phyloP scores from a whole-genome alignment of 2,329 filamentous ascomycete genomes.

The Fusarium udum region DNA sequence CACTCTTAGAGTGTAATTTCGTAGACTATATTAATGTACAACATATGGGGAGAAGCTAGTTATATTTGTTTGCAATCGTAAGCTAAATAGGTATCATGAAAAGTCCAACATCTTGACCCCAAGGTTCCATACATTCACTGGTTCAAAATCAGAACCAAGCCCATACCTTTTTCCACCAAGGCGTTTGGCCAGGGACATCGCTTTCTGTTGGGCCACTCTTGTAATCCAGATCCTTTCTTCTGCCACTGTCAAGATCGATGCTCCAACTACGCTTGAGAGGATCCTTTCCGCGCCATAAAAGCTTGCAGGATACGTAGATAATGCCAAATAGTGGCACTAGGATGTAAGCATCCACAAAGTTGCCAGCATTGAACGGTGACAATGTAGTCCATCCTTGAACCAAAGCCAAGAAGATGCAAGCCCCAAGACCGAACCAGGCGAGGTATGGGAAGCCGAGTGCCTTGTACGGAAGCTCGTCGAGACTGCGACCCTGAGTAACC shows the following conservation, averaged over 20 bases:
- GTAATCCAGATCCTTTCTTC: constrained; percentile 64
- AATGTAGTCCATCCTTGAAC: constrained; percentile 71
- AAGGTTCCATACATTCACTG: neutral
- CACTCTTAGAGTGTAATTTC: neutral
- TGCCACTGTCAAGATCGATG: constrained; percentile 66
- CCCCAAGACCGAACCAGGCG: constrained; percentile 66
- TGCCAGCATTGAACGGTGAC: constrained; percentile 64
- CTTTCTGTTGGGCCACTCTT: constrained; percentile 46
- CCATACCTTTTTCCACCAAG: constrained; percentile 57
- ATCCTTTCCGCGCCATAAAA: constrained; percentile 61
- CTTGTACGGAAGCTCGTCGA: constrained; percentile 64
- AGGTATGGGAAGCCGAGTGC: constrained; percentile 66
- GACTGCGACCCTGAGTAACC: constrained; percentile 64
- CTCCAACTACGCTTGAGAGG: constrained; percentile 59
- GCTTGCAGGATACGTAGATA: constrained; percentile 65
- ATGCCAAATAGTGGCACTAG: constrained; percentile 67
- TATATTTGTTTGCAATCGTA: neutral
- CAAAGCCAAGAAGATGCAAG: constrained; percentile 68
- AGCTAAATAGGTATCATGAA: neutral
- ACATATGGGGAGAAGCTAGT: neutral
- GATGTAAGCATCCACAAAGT: constrained; percentile 73
- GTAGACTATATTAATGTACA: neutral
- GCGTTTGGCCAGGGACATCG: constrained; percentile 40
- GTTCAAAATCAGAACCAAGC: constrained; percentile 50
- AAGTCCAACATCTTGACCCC: no score